A percentile compares a stretch with the other conserved stretches of the same genome.
Evolutionary conservation across 2,329 filamentous ascomycete species (phyloP).

Genomic region (Colletotrichum agaves): DNA sequence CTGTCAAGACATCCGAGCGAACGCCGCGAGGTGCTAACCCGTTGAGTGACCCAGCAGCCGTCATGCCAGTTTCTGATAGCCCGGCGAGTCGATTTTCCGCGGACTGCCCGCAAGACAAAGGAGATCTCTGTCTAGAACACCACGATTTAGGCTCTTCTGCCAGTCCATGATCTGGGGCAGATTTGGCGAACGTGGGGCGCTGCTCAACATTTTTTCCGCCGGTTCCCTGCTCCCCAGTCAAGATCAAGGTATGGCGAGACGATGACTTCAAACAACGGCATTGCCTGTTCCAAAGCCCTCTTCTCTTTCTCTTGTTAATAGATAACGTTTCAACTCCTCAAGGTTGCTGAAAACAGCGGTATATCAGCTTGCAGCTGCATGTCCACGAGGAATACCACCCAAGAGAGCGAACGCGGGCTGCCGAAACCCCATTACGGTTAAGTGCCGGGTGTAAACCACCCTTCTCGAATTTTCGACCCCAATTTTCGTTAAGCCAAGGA

Average conservation of each 20-base stretch:
- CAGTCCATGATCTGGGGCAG: constrained; percentile 1
- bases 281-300: not conserved
- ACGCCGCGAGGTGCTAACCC: constrained; percentile 28
- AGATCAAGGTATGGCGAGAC: constrained; percentile 30
- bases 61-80: constrained; percentile 23
- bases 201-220: constrained; percentile 26
- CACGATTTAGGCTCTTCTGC: constrained; percentile 21
- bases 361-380: constrained; percentile 8
- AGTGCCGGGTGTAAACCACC: constrained; percentile 17
- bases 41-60: not conserved
- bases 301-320: not conserved
- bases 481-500: constrained; percentile 29
- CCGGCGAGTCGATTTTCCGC: constrained; percentile 18
- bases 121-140: constrained; percentile 28
- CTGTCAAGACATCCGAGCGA: constrained; percentile 32
- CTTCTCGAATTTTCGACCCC: constrained; percentile 25
- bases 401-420: not conserved
- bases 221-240: constrained; percentile 25
- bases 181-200: constrained; percentile 9
- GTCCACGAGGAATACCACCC: not conserved
- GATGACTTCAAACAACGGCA: constrained; percentile 10
- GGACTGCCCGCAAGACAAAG: constrained; percentile 34
- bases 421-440: constrained; percentile 1
- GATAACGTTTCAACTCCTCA: not conserved
- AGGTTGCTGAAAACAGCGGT: not conserved